Conservation (phyloP, 106 monocot genomes). For the Dactylorhiza incarnata region DNA sequence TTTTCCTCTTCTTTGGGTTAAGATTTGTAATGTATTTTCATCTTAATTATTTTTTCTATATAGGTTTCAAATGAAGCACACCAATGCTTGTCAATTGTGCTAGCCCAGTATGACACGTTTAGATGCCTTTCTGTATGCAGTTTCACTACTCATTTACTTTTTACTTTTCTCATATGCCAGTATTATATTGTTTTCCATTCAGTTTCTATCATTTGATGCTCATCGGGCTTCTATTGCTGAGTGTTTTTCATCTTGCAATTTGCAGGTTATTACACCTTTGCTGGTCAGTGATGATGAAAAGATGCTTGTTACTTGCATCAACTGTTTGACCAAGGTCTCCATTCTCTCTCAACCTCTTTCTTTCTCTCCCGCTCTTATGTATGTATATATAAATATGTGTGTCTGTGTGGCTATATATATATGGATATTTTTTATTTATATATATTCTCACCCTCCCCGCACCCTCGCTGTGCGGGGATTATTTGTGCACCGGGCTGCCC, state of each 20-base stretch:
- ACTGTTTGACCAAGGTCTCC: slow-evolving; percentile 93
- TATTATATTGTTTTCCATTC: background rate
- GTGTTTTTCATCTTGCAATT: slow-evolving; percentile 5
- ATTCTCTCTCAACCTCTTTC: background rate
- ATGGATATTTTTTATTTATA: too few relatives aligned
- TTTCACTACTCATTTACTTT: background rate
- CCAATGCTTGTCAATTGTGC: slow-evolving; percentile 52
- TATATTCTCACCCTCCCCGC: too few relatives aligned
- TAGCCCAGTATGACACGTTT: slow-evolving; percentile 79
- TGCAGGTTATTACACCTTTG: slow-evolving; percentile 78
- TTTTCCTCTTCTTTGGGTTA: background rate
- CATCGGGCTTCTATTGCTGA: background rate
- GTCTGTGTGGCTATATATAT: too few relatives aligned
- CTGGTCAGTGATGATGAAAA: slow-evolving; percentile 93
- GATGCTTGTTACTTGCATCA: slow-evolving; percentile 86
- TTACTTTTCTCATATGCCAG: background rate
- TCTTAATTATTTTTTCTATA: slow-evolving; percentile 13
- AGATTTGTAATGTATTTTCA: background rate
- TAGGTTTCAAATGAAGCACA: slow-evolving; percentile 94
- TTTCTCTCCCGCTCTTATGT: too few relatives aligned
- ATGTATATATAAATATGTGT: too few relatives aligned
- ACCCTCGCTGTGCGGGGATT: too few relatives aligned
- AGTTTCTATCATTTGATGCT: background rate
- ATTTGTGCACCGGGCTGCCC: too few relatives aligned
- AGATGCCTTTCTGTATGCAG: slow-evolving; percentile 86